phyloP scores from a whole-genome alignment of 345 rosid genomes.

The Eutrema yunnanense region DNA sequence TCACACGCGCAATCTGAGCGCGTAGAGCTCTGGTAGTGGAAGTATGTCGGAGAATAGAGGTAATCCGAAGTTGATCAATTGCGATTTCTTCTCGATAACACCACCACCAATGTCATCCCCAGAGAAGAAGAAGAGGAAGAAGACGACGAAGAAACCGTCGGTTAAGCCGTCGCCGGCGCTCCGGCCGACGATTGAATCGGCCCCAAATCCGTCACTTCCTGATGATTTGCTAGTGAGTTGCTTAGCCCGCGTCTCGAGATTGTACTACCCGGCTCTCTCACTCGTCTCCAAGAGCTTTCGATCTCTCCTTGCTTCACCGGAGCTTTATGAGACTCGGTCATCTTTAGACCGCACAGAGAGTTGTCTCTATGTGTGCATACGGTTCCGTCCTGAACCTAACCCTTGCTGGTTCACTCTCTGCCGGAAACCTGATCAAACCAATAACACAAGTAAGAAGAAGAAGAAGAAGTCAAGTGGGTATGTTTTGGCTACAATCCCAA shows the following conservation, averaged over 20 bases:
- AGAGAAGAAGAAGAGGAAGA: too few relatives aligned
- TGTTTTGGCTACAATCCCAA: conserved; percentile 16
- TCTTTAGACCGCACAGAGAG: conserved; percentile 18
- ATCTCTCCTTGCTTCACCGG: conserved; percentile 44
- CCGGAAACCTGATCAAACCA: conserved; percentile 21
- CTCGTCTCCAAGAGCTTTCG: conserved; percentile 52
- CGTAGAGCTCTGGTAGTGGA: too few relatives aligned
- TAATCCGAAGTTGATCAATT: too few relatives aligned
- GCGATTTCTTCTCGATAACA: too few relatives aligned
- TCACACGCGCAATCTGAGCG: too few relatives aligned
- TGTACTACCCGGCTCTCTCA: conserved; percentile 47
- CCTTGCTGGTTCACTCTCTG: conserved; percentile 43
- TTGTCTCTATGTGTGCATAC: conserved; percentile 53
- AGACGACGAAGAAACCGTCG: background rate
- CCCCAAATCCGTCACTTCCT: conserved; percentile 31
- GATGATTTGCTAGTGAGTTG: conserved; percentile 54
- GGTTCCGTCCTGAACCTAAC: conserved; percentile 27
- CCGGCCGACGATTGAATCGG: background rate
- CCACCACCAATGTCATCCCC: too few relatives aligned
- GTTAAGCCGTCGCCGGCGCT: background rate
- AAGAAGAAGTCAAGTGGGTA: background rate
- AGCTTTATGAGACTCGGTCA: conserved; percentile 45
- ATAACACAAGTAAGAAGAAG: background rate
- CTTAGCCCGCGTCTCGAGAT: conserved; percentile 54
- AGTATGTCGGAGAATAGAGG: too few relatives aligned